Evolutionary conservation across 345 rosid genomes (phyloP).

Genomic region (Lumnitzera littorea): DNA sequence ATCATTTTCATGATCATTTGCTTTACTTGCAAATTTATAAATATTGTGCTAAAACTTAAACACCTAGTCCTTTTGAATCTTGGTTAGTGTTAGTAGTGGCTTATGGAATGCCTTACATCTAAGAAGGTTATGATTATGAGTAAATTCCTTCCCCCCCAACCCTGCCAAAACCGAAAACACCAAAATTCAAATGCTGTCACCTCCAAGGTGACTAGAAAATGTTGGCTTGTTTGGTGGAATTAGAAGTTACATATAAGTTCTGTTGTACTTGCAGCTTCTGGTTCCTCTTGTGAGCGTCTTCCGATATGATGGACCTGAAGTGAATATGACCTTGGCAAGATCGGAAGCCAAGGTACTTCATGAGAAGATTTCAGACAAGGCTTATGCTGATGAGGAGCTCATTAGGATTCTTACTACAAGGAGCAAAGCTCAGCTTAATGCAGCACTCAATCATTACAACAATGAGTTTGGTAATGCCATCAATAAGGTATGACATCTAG

Average conservation of each 20-base stretch:
- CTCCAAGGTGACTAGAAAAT: no score
- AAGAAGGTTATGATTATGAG: no score
- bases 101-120: no score
- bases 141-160: no score
- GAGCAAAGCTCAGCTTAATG: slow-evolving; percentile 71
- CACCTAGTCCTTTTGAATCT: no score
- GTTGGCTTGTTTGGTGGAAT: no score
- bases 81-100: no score
- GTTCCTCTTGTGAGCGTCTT: slow-evolving; percentile 71
- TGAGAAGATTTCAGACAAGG: slow-evolving; percentile 64
- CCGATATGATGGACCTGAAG: slow-evolving; percentile 80
- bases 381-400: slow-evolving; percentile 68
- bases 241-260: no score
- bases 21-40: neutral
- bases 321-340: slow-evolving; percentile 56
- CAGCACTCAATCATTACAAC: slow-evolving; percentile 75
- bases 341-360: slow-evolving; percentile 80
- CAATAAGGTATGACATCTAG: slow-evolving; percentile 47
- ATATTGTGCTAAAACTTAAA: neutral
- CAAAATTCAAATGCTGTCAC: no score
- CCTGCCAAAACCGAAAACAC: no score
- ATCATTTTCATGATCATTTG: neutral
- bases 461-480: slow-evolving; percentile 56
- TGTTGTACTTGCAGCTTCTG: slow-evolving; percentile 44
- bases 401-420: slow-evolving; percentile 79